Conservation (phyloP, 164 flowering plant genomes). For the Kingdonia uniflora region DNA sequence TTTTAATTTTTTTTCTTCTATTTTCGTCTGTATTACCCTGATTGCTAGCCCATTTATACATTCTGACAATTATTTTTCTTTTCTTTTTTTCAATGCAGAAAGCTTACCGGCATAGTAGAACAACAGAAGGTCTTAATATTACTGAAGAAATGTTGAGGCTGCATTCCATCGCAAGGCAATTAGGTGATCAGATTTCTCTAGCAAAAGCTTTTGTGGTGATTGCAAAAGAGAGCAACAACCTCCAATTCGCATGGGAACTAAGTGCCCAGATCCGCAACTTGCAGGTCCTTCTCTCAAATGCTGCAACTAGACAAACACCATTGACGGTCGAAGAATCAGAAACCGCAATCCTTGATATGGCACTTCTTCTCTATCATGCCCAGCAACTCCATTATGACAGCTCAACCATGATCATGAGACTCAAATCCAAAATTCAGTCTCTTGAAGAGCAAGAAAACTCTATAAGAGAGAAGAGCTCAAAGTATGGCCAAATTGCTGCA, state of each 20-base stretch:
- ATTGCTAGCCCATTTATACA: neutral
- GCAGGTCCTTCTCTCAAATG: conserved; percentile 66
- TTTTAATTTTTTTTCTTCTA: neutral
- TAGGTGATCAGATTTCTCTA: conserved; percentile 67
- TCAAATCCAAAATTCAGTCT: conserved; percentile 62
- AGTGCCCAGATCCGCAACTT: conserved; percentile 83
- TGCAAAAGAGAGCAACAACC: conserved; percentile 81
- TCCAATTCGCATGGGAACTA: conserved; percentile 82
- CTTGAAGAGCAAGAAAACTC: conserved; percentile 65
- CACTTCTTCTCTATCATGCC: conserved; percentile 64
- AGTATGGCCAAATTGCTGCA: conserved; percentile 78
- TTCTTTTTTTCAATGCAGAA: conserved; percentile 24
- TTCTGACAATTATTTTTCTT: neutral
- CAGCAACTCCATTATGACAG: conserved; percentile 74
- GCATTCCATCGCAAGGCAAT: conserved; percentile 52
- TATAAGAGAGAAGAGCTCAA: conserved; percentile 52
- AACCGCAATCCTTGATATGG: conserved; percentile 63
- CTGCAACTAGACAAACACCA: conserved; percentile 56
- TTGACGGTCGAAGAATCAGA: conserved; percentile 54
- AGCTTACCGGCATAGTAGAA: conserved; percentile 30
- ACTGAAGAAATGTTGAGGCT: conserved; percentile 81
- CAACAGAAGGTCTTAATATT: conserved; percentile 49
- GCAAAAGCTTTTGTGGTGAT: conserved; percentile 73
- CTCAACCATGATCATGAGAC: conserved; percentile 69
- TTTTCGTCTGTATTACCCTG: neutral